Evolutionary conservation across 2,329 filamentous ascomycete species (phyloP).

Genomic region (Canariomyces notabilis): DNA sequence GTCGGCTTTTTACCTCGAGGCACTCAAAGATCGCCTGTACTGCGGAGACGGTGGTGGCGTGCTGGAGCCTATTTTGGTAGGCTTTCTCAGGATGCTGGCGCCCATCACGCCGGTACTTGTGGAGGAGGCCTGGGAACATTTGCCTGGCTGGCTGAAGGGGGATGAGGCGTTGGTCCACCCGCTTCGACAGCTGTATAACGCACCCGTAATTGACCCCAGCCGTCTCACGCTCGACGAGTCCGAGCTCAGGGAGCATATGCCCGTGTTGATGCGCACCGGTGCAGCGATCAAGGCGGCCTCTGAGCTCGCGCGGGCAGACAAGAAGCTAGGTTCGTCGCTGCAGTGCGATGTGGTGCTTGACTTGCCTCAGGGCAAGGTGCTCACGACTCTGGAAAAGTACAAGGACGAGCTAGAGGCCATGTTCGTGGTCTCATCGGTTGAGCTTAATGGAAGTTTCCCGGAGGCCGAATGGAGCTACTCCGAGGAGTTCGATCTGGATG

Average conservation of each 20-base stretch:
- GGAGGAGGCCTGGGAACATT: conserved; percentile 80
- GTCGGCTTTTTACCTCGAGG: conserved; percentile 91
- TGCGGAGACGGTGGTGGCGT: conserved; percentile 66
- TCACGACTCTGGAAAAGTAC: conserved; percentile 36
- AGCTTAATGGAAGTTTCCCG: conserved; percentile 36
- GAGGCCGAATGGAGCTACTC: conserved; percentile 38
- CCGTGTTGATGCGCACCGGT: conserved; percentile 51
- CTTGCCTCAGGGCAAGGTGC: conserved; percentile 35
- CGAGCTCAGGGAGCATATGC: conserved; percentile 39
- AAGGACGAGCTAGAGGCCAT: conserved; percentile 54
- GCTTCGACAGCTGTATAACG: conserved; percentile 43
- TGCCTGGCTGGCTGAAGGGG: conserved; percentile 58
- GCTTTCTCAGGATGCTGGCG: conserved; percentile 71
- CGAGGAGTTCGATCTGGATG: conserved; percentile 40
- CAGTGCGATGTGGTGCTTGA: conserved; percentile 65
- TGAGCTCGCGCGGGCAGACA: conserved; percentile 66
- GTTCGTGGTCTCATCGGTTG: conserved; percentile 65
- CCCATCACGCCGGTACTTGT: conserved; percentile 80
- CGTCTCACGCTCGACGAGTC: conserved; percentile 37
- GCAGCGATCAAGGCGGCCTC: conserved; percentile 68
- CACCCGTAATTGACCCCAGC: conserved; percentile 37
- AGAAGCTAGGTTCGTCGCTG: conserved; percentile 73
- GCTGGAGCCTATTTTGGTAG: conserved; percentile 61
- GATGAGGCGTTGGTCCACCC: conserved; percentile 39
- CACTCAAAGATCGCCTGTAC: conserved; percentile 87